These are phyloP conservation scores for Solanum medicagineum DNA, from an alignment of 257 asterid species.

Conservation along the genomic window DNA sequence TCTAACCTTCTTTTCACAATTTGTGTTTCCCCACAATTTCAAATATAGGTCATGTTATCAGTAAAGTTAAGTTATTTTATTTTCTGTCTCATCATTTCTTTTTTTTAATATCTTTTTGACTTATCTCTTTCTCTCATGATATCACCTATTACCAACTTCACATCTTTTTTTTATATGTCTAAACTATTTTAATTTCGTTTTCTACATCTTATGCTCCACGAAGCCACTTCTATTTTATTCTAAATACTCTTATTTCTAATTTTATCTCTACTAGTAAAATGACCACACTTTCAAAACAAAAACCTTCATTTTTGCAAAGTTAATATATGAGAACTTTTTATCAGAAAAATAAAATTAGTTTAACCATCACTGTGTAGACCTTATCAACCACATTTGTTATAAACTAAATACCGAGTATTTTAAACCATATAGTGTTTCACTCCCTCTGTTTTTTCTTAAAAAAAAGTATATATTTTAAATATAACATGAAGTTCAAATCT, in stretches of 20 bases:
- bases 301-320: neutral
- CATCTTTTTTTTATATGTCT: neutral
- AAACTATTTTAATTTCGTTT: neutral
- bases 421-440: too few species aligned
- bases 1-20: neutral
- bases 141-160: neutral
- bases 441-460: too few species aligned
- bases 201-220: fast-evolving
- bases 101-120: neutral
- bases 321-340: neutral
- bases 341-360: neutral
- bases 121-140: neutral
- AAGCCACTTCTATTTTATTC: too few species aligned
- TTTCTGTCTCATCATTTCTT: neutral
- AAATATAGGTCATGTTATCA: fast-evolving
- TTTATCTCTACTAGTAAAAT: neutral
- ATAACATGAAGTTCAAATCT: too few species aligned
- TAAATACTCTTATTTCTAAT: neutral
- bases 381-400: too few species aligned
- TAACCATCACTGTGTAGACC: too few species aligned
- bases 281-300: neutral
- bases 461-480: too few species aligned
- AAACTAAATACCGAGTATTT: too few species aligned
- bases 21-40: neutral
- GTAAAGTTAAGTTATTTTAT: neutral